Percentiles rank a stretch among this genome's conserved stretches.
These are phyloP conservation scores for Senecio squalidus DNA, from an alignment of 140 eudicot species.

Conservation along the genomic window DNA sequence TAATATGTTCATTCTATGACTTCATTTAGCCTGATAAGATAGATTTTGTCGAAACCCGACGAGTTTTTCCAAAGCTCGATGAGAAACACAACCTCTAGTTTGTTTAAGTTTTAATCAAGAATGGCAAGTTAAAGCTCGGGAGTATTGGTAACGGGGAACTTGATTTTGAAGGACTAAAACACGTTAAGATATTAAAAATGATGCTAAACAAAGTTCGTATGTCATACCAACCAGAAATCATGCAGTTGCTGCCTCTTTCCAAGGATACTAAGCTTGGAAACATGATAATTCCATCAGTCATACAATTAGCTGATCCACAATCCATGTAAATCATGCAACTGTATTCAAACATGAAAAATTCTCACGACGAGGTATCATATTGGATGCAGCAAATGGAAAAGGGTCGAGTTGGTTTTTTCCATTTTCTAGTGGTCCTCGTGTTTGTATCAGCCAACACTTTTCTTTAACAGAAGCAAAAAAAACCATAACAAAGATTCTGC, in stretches of 20 bases:
- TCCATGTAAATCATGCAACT: slow-evolving; percentile 7
- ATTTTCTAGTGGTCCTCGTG: slow-evolving; percentile 21
- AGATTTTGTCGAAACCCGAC: no score
- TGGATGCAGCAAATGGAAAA: not conserved
- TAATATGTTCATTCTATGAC: no score
- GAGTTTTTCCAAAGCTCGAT: slow-evolving; percentile 28
- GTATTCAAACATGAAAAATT: slow-evolving; percentile 9
- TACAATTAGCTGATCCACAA: not conserved
- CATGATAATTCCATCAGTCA: slow-evolving; percentile 21
- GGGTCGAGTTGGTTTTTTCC: slow-evolving; percentile 1
- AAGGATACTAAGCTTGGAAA: slow-evolving; percentile 32
- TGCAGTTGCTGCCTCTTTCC: not conserved
- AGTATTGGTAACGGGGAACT: slow-evolving; percentile 9
- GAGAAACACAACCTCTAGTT: slow-evolving; percentile 38
- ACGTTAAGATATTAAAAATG: slow-evolving; percentile 22
- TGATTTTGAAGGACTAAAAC: slow-evolving; percentile 26
- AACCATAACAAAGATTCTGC: slow-evolving; percentile 7
- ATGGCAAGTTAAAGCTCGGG: slow-evolving; percentile 25
- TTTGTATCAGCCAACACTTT: slow-evolving; percentile 17
- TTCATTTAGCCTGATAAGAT: no score
- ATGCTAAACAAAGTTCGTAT: slow-evolving; percentile 29
- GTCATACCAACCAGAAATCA: slow-evolving; percentile 18
- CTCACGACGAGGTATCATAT: not conserved
- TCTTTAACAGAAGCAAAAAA: slow-evolving; percentile 17
- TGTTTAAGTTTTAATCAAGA: slow-evolving; percentile 28